A percentile compares a stretch with the other conserved stretches of the same genome.
Evolutionary conservation across 1,284 basidiomycete species (phyloP).

Genomic region (Tilletia indica): DNA sequence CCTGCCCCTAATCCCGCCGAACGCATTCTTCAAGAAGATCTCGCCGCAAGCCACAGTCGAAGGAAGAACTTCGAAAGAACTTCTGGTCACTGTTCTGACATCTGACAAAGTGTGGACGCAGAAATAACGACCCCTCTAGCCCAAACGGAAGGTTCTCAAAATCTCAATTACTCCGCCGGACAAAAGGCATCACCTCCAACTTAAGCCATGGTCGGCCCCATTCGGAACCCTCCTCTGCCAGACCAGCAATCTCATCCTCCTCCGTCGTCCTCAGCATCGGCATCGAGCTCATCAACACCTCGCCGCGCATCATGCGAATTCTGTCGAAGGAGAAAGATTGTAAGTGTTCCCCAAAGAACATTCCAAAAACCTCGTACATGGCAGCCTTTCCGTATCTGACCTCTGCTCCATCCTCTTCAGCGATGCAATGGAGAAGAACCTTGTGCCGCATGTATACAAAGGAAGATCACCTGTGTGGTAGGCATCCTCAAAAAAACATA

Average conservation of each 20-base stretch:
- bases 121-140: no score
- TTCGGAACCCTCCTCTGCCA: not conserved
- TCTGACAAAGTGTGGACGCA: no score
- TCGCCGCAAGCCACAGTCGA: no score
- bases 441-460: not conserved
- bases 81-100: no score
- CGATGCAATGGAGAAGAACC: conserved; percentile 8
- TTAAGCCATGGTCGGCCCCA: conserved; percentile 3
- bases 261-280: not conserved
- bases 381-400: not conserved
- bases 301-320: conserved; percentile 16
- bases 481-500: not conserved
- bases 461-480: conserved; percentile 7
- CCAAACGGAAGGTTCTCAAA: no score
- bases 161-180: no score
- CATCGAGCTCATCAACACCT: not conserved
- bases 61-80: no score
- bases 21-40: no score
- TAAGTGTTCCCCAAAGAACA: not conserved
- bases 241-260: not conserved
- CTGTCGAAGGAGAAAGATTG: conserved; percentile 10
- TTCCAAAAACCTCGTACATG: no score
- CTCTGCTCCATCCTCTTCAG: not conserved
- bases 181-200: no score
- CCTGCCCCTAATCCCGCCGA: no score